These are phyloP conservation scores for Aspergillus fumigatiaffinis DNA, from an alignment of 2,329 filamentous ascomycete species.

Conservation along the genomic window DNA sequence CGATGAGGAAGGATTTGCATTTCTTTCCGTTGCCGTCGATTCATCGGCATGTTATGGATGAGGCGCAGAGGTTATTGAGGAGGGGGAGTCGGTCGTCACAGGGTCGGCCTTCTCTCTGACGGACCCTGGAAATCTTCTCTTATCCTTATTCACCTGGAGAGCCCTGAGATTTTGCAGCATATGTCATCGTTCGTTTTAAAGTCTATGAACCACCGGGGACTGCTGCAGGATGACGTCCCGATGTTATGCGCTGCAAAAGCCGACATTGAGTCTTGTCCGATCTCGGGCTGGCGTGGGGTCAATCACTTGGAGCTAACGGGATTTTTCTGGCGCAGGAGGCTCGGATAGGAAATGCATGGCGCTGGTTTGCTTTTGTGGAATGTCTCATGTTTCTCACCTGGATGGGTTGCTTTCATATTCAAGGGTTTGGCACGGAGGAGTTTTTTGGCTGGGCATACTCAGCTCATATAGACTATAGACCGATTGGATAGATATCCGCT, in stretches of 20 bases:
- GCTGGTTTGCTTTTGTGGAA: neutral
- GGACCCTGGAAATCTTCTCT: too few species aligned
- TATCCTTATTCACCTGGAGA: neutral
- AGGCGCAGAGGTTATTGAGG: conserved; percentile 16
- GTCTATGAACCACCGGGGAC: neutral
- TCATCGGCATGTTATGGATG: conserved; percentile 23
- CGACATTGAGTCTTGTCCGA: neutral
- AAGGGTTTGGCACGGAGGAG: neutral
- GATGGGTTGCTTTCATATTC: neutral
- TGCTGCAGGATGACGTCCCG: neutral
- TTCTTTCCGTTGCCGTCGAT: conserved; percentile 29
- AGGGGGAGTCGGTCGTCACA: neutral
- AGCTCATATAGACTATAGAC: neutral
- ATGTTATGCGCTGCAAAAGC: neutral
- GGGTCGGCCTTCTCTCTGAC: neutral
- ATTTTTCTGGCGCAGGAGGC: neutral
- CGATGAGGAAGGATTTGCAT: conserved; percentile 23
- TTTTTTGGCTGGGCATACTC: neutral
- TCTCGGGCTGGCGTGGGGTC: neutral
- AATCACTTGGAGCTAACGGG: neutral
- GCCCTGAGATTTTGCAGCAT: neutral
- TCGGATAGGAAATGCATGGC: neutral
- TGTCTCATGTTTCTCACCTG: neutral
- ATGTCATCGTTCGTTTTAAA: neutral
- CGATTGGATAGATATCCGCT: neutral